Base-by-base conservation (phyloP, 2,329 filamentous ascomycete species). In the Xylariaceae sp. region DNA sequence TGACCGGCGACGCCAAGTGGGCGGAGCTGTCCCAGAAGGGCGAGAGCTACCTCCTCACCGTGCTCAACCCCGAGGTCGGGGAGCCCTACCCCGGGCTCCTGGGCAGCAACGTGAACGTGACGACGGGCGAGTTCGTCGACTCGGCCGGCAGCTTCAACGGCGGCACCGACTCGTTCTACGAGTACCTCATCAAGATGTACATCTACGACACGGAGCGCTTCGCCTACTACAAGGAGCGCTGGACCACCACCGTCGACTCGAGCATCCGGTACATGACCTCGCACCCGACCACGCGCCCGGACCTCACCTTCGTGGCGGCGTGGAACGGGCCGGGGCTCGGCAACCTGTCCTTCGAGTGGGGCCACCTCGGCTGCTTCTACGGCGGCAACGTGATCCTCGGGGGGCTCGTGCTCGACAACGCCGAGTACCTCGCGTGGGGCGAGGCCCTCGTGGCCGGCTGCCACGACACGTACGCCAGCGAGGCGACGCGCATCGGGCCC, bases 101-200 rank as follows among this genome's bases (percentile, higher is more conserved):
- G 1, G 87, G 87, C 5, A 77, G 71, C 18, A 61, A 72, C 30
- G 70, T 94, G 24, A 66, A 77, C 45, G 69, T 86, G 40, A 52
- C 61, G 2, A 77, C 72, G 3, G 87, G 87, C 14, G 49, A 64
- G 6, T 90, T 93, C 46, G 45, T 72, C 11, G 75, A 90, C 51
- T 70, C 70, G 16, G 50, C 45, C 2, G 86, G 88, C 32, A 82
- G 83, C 28, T 94, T 86, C 86, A 72, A 75, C 24, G 85, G 81
- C 32, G 81, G 83, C 5, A 73, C 72, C 19, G 86, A 93, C 56
- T 85, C 78, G 27, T 93, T 81, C 61, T 94, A 93, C 61, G 86
- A 93, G 60, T 93, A 93, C 50, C 72, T 94, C 19, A 80, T 94
- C 57, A 94, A 94, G 65, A 90, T 92, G 83, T 93, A 80, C 49